Percentiles rank a stretch among this genome's conserved stretches.
These are phyloP conservation scores for Fusarium illudens DNA, from an alignment of 2,329 filamentous ascomycete genomes.

Conservation along the genomic window DNA sequence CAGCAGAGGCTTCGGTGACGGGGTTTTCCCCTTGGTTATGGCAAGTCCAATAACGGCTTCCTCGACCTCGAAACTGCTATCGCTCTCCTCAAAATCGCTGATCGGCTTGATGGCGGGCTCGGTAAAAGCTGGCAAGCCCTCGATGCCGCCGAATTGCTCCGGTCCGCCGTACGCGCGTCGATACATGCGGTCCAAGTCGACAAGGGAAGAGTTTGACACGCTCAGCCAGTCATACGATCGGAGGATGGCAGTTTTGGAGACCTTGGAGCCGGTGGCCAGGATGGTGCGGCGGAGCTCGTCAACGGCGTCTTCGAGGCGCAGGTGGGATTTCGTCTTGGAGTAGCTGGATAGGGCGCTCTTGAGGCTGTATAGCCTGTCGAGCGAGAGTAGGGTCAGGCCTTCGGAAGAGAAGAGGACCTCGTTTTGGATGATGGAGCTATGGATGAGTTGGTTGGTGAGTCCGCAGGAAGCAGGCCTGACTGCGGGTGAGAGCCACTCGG, in stretches of 20 bases:
- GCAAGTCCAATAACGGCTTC: slow-evolving; percentile 36
- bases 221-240: slow-evolving; percentile 67
- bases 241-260: slow-evolving; percentile 61
- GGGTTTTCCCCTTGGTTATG: slow-evolving; percentile 38
- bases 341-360: slow-evolving; percentile 68
- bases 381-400: slow-evolving; percentile 65
- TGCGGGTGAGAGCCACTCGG: slow-evolving; percentile 55
- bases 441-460: slow-evolving; percentile 61
- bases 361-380: slow-evolving; percentile 72
- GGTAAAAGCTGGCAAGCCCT: slow-evolving; percentile 43
- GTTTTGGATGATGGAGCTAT: slow-evolving; percentile 66
- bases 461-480: slow-evolving; percentile 54
- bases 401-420: slow-evolving; percentile 68
- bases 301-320: slow-evolving; percentile 66
- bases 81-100: slow-evolving; percentile 32
- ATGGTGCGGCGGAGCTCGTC: slow-evolving; percentile 69
- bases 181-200: slow-evolving; percentile 66
- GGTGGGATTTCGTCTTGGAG: slow-evolving; percentile 54
- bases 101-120: slow-evolving; percentile 37
- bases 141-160: slow-evolving; percentile 57
- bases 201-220: slow-evolving; percentile 58
- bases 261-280: slow-evolving; percentile 59
- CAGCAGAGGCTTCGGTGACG: slow-evolving; percentile 45
- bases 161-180: slow-evolving; percentile 63
- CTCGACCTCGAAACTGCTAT: slow-evolving; percentile 38